phyloP scores from a whole-genome alignment of 1,139 yeast species.

The Barnettozyma hawaiiensis region DNA sequence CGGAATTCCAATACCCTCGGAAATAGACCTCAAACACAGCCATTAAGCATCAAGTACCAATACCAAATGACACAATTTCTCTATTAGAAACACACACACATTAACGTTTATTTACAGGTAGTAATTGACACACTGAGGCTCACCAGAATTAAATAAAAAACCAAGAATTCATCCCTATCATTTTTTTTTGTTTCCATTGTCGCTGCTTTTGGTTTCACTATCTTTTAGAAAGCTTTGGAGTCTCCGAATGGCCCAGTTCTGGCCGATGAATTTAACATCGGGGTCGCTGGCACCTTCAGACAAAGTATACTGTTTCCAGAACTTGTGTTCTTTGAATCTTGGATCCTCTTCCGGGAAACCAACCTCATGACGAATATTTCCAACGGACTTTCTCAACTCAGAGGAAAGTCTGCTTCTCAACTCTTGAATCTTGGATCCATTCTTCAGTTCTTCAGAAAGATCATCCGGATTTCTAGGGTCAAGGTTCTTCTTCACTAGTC shows the following conservation, averaged over 20 bases:
- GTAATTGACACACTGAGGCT: no score
- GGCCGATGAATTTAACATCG: constrained; percentile 62
- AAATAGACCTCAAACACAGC: no score
- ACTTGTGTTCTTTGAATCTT: constrained; percentile 58
- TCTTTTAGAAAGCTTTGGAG: constrained; percentile 49
- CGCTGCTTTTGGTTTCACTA: constrained; percentile 21
- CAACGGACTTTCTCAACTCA: constrained; percentile 58
- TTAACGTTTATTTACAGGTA: neutral
- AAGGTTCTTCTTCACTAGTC: constrained; percentile 48
- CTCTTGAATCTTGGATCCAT: constrained; percentile 55
- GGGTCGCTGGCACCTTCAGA: constrained; percentile 66
- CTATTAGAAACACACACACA: no score
- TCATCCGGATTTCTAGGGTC: constrained; percentile 50
- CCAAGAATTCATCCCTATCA: no score
- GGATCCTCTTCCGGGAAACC: constrained; percentile 53
- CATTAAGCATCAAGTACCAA: no score
- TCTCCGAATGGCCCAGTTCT: constrained; percentile 75
- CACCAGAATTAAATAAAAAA: no score
- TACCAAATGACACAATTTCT: no score
- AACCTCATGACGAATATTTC: constrained; percentile 49
- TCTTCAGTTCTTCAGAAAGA: constrained; percentile 53
- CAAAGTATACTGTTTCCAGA: constrained; percentile 64
- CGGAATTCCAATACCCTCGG: neutral
- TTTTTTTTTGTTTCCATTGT: no score
- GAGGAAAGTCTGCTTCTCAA: constrained; percentile 70